Percentiles rank a stretch among this genome's conserved stretches.
Evolutionary conservation across 2,329 filamentous ascomycete genomes (phyloP).

Genomic region (Penicillium griseofulvum): DNA sequence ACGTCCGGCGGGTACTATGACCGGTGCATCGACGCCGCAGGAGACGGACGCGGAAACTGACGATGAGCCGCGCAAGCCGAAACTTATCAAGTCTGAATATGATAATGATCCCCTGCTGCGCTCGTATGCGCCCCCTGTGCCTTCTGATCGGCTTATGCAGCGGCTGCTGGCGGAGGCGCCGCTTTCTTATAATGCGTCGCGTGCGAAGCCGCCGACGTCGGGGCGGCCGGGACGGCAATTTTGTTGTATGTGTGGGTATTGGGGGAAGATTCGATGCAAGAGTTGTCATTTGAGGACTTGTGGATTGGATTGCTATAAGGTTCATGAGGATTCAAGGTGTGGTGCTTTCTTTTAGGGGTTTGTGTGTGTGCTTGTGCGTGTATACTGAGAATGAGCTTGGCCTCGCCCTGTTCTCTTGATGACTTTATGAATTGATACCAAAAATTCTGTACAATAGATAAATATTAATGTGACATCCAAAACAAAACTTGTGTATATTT

Average conservation of each 20-base stretch:
- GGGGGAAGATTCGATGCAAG: constrained; percentile 50
- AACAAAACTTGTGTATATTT: neutral
- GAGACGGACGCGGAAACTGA: constrained; percentile 16
- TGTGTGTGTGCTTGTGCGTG: neutral
- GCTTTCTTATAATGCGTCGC: constrained; percentile 47
- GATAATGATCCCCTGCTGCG: constrained; percentile 44
- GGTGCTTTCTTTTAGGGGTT: constrained; percentile 38
- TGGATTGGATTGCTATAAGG: constrained; percentile 48
- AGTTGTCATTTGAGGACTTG: constrained; percentile 49
- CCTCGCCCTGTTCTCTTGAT: constrained; percentile 4
- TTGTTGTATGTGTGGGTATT: constrained; percentile 51
- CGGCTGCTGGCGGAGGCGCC: constrained; percentile 47
- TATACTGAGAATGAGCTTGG: constrained; percentile 7
- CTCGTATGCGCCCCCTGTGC: constrained; percentile 43
- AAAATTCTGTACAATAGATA: constrained; percentile 14
- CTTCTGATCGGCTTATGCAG: constrained; percentile 48
- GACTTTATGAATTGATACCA: constrained; percentile 21
- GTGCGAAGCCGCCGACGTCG: constrained; percentile 36
- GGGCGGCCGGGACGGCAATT: constrained; percentile 42
- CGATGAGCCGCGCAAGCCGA: constrained; percentile 11
- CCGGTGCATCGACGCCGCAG: constrained; percentile 11
- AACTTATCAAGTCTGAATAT: constrained; percentile 36
- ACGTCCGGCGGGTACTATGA: constrained; percentile 9
- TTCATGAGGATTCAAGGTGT: constrained; percentile 49
- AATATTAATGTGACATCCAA: neutral